Evolutionary conservation across 331 rosid genomes (phyloP).

Genomic region (Saraca asoca): DNA sequence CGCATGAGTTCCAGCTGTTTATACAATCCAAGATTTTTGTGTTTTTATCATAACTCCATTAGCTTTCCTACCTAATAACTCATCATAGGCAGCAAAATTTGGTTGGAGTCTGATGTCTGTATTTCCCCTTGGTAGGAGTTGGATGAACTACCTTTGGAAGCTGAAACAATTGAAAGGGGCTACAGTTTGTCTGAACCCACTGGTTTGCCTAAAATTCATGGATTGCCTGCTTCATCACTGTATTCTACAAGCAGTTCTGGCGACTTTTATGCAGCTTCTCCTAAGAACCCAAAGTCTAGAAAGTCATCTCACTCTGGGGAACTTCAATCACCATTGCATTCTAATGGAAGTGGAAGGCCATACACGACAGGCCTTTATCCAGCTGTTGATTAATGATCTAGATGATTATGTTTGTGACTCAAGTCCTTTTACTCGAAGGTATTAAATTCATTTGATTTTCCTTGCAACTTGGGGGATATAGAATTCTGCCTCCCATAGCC

Average conservation of each 20-base stretch:
- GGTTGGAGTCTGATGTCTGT: slow-evolving; percentile 24
- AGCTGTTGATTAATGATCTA: slow-evolving; percentile 44
- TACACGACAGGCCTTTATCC: slow-evolving; percentile 51
- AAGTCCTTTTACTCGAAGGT: slow-evolving; percentile 34
- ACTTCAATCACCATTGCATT: slow-evolving; percentile 50
- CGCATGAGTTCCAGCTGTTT: slow-evolving; percentile 2
- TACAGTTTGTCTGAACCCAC: slow-evolving; percentile 63
- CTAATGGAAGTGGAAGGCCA: slow-evolving; percentile 54
- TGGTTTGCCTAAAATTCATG: slow-evolving; percentile 67
- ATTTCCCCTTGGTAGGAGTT: slow-evolving; percentile 58
- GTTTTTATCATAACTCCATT: slow-evolving; percentile 21
- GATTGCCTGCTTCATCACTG: slow-evolving; percentile 65
- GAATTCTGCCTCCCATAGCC: slow-evolving; percentile 43
- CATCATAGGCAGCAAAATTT: slow-evolving; percentile 8
- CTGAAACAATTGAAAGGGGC: slow-evolving; percentile 88
- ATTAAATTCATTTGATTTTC: slow-evolving; percentile 62
- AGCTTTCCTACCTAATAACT: background rate
- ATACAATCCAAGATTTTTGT: background rate
- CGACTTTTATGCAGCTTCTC: slow-evolving; percentile 53
- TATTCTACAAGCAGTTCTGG: slow-evolving; percentile 52
- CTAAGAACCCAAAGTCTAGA: slow-evolving; percentile 53
- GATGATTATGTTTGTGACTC: slow-evolving; percentile 21
- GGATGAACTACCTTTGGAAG: slow-evolving; percentile 87
- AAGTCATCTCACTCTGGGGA: slow-evolving; percentile 73
- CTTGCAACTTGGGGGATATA: slow-evolving; percentile 40